phyloP scores from a whole-genome alignment of 2,329 filamentous ascomycete species.

The Hymenoscyphus scutula region DNA sequence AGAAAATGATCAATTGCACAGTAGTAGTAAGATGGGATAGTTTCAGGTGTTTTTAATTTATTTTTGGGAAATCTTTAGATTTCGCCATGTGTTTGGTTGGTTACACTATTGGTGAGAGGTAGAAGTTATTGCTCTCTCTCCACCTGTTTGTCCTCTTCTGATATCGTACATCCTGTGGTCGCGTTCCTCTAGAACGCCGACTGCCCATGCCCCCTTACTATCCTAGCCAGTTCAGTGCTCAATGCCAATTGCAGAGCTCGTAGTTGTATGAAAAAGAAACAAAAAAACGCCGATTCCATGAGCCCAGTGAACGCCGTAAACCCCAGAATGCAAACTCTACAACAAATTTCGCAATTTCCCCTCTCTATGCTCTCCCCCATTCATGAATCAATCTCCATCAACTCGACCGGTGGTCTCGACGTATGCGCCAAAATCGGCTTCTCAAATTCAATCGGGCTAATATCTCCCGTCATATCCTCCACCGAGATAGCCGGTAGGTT shows the following conservation, averaged over 20 bases:
- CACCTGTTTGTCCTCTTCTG: neutral
- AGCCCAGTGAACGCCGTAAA: neutral
- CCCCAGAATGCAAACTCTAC: neutral
- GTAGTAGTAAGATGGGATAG: no score
- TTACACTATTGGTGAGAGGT: no score
- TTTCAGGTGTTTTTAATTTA: no score
- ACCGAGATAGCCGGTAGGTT: conserved; percentile 64
- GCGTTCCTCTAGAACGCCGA: conserved; percentile 16
- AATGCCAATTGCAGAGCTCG: conserved; percentile 29
- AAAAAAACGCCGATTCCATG: conserved; percentile 17
- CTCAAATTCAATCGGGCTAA: conserved; percentile 43
- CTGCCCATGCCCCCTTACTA: conserved; percentile 1
- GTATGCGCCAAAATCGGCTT: conserved; percentile 59
- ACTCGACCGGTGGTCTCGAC: conserved; percentile 60
- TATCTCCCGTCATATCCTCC: conserved; percentile 60
- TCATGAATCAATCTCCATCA: conserved; percentile 45
- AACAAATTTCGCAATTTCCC: neutral
- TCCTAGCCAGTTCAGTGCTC: conserved; percentile 12
- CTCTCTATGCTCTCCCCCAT: neutral
- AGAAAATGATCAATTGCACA: no score
- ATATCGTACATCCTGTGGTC: conserved; percentile 19
- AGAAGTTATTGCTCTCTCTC: no score
- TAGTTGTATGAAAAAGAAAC: neutral
- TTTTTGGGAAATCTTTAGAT: no score
- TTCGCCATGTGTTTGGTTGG: no score